Evolutionary conservation across 108 stramenopile genomes (phyloP).

Genomic region (Bacterosira constricta): DNA sequence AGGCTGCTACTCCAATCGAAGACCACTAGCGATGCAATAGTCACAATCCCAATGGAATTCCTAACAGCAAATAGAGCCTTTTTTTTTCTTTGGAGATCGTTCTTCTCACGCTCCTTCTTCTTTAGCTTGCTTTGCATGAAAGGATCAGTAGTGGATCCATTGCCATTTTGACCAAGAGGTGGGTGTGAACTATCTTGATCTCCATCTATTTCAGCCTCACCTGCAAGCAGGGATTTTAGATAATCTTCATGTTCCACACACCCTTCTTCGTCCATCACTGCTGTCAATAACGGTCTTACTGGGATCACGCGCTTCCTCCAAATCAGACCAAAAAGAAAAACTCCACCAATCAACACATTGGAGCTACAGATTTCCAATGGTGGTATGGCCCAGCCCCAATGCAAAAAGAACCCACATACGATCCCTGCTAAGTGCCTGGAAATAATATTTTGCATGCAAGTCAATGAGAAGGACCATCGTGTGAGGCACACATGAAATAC

Average conservation of each 20-base stretch:
- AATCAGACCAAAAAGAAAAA: constrained; percentile 44
- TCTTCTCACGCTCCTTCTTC: constrained; percentile 39
- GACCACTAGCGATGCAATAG: constrained; percentile 22
- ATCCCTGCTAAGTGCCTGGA: constrained; percentile 81
- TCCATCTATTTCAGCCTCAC: neutral
- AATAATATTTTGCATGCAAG: too few relatives aligned
- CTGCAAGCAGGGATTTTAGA: constrained; percentile 10
- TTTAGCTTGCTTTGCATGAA: constrained; percentile 23
- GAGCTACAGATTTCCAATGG: constrained; percentile 67
- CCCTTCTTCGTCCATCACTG: constrained; percentile 14
- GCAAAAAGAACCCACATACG: constrained; percentile 67
- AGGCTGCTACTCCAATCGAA: constrained; percentile 31
- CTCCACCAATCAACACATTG: constrained; percentile 59
- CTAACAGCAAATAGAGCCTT: constrained; percentile 26
- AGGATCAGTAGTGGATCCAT: constrained; percentile 12
- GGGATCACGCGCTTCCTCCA: constrained; percentile 29
- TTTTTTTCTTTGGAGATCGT: constrained; percentile 29
- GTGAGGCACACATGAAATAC: too few relatives aligned
- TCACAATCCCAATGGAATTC: constrained; percentile 23
- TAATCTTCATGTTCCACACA: constrained; percentile 6
- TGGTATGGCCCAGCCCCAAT: constrained; percentile 65
- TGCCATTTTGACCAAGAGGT: neutral
- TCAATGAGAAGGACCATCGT: too few relatives aligned
- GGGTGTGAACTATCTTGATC: neutral
- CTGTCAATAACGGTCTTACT: constrained; percentile 21